Evolutionary conservation across 768 basidiomycete species (phyloP).

Genomic region (Hericium coralloides): DNA sequence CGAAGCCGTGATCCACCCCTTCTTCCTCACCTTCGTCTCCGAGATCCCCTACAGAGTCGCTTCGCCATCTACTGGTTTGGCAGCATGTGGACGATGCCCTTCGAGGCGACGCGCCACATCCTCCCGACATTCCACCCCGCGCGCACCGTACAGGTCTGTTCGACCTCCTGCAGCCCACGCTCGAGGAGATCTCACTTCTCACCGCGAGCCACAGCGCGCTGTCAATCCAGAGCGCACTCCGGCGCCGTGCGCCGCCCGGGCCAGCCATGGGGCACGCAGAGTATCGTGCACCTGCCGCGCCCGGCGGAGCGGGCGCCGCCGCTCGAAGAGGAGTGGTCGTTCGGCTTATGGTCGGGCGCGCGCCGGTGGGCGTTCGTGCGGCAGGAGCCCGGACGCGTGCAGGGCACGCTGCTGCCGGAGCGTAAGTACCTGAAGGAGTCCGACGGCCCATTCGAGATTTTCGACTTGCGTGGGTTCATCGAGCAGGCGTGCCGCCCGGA

Average conservation of each 20-base stretch:
- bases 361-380: background rate
- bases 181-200: background rate
- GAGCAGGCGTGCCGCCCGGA: too few species aligned
- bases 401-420: too few species aligned
- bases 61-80: background rate
- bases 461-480: too few species aligned
- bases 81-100: background rate
- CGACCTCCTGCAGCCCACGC: background rate
- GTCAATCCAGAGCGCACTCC: background rate
- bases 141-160: background rate
- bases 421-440: too few species aligned
- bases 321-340: background rate
- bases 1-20: background rate
- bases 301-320: background rate
- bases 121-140: background rate
- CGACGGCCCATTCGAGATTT: too few species aligned
- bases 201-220: background rate
- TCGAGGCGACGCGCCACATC: background rate
- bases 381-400: too few species aligned
- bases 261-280: background rate
- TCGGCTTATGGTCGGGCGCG: background rate
- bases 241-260: background rate
- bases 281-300: background rate
- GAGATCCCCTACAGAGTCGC: background rate
- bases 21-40: background rate